Base-by-base conservation (phyloP, 2,329 filamentous ascomycete species). In the Cordyceps javanica region DNA sequence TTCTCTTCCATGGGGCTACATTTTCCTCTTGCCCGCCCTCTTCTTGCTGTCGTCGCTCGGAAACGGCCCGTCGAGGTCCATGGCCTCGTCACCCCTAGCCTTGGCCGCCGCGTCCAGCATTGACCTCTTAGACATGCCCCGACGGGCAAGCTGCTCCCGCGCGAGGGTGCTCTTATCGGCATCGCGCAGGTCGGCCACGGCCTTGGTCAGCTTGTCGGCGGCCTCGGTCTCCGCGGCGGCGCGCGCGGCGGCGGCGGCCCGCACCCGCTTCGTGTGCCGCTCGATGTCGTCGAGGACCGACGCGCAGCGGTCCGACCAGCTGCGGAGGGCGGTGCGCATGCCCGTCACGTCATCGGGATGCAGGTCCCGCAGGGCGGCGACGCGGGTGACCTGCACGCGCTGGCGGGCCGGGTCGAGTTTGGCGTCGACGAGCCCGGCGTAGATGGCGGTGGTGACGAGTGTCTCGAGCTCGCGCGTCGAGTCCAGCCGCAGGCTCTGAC, bases 341-440 rank as follows among this genome's bases (percentile, higher is more conserved):
- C 97, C 87, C 1, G 75, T 72, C 0, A 85, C 82, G 13, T 86
- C 83, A 58, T 84, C 83, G 0, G 91, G 91, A 1, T 84, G 82
- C 1, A 96, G 82, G 70, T 99, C 94, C 21, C 94, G 91, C 2
- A 97, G 82, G 0, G 94, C 89, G 0, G 92, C 85, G 32, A 97
- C 85, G 60, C 89, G 87, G 52, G 86, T 87, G 55, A 97, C 85
- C 67, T 87, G 83, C 23, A 97, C 88, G 60, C 82, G 80, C 34
- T 87, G 83, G 57, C 87, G 81, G 59, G 83, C 83, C 4, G 92
- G 90, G 68, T 97, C 90, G 57, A 99, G 86, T 41, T 90, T 92
- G 7, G 88, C 93, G 39, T 83, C 81, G 50, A 99, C 75, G 2
- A 99, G 82, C 41, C 88, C 89, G 6, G 88, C 85, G 75, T 97